Conservation (phyloP, 2,329 filamentous ascomycete species). For the Calonectria multiphialidica region DNA sequence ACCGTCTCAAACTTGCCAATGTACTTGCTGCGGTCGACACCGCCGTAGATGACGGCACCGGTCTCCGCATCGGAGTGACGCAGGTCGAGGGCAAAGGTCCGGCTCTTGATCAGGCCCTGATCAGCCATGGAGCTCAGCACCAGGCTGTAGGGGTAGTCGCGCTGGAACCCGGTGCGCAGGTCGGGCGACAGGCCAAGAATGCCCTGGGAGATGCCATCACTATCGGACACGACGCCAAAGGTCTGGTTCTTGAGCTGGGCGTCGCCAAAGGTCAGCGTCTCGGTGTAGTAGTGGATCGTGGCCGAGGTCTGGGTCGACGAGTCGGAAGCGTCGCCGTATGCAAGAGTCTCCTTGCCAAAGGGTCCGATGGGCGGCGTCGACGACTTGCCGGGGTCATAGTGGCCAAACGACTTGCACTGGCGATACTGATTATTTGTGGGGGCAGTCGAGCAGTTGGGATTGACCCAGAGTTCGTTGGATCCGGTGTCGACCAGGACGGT, state of each 20-base stretch:
- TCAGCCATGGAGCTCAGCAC: constrained; percentile 63
- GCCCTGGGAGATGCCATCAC: constrained; percentile 62
- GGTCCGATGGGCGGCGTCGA: constrained; percentile 52
- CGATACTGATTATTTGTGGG: constrained; percentile 47
- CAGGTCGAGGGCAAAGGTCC: constrained; percentile 64
- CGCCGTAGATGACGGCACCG: constrained; percentile 66
- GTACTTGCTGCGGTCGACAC: constrained; percentile 65
- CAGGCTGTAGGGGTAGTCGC: constrained; percentile 60
- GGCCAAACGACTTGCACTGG: constrained; percentile 56
- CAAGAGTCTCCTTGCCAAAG: constrained; percentile 52
- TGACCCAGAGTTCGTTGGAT: constrained; percentile 68
- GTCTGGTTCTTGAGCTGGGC: constrained; percentile 58
- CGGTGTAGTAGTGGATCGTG: constrained; percentile 59
- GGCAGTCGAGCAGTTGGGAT: constrained; percentile 60
- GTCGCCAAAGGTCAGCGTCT: constrained; percentile 59
- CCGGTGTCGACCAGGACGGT: constrained; percentile 64
- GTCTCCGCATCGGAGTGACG: constrained; percentile 56
- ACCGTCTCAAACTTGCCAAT: constrained; percentile 58
- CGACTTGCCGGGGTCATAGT: constrained; percentile 59
- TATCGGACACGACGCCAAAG: constrained; percentile 61
- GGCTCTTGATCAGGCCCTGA: constrained; percentile 61
- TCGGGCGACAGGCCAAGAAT: constrained; percentile 65
- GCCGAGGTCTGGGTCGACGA: constrained; percentile 51
- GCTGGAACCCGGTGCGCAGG: constrained; percentile 52
- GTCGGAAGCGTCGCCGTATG: constrained; percentile 55